A percentile compares a stretch with the other conserved stretches of the same genome.
Conservation (phyloP, 2,329 filamentous ascomycete genomes). For the Metarhizium album region DNA sequence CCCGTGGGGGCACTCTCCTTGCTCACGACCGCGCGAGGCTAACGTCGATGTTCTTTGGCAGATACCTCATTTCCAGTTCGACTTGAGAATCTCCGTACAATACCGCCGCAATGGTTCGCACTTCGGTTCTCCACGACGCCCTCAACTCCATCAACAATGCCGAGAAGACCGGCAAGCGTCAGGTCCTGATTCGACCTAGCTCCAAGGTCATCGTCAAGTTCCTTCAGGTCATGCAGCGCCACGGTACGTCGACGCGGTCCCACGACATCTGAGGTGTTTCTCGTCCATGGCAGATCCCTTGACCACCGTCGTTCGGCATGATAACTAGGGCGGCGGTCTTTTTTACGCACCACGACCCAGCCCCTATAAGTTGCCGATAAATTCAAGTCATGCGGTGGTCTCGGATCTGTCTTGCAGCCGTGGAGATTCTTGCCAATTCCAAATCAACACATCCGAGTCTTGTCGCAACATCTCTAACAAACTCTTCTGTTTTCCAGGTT, state of each 20-base stretch:
- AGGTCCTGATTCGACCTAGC: conserved; percentile 93
- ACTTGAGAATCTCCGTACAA: conserved; percentile 69
- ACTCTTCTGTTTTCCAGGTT: conserved; percentile 51
- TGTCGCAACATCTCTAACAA: conserved; percentile 71
- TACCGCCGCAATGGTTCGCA: conserved; percentile 93
- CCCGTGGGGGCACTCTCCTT: conserved; percentile 56
- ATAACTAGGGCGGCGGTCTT: conserved; percentile 98
- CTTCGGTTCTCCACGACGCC: conserved; percentile 98
- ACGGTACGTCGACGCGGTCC: conserved; percentile 66
- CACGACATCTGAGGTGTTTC: neutral
- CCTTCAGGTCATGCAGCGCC: conserved; percentile 97
- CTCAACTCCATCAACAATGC: conserved; percentile 99
- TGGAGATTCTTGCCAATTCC: conserved; percentile 9
- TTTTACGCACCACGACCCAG: conserved; percentile 66
- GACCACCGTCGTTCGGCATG: conserved; percentile 62
- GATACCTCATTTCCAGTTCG: conserved; percentile 56
- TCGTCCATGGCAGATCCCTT: conserved; percentile 10
- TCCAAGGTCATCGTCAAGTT: conserved; percentile 99
- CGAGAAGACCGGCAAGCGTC: conserved; percentile 99
- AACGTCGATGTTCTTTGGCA: conserved; percentile 37
- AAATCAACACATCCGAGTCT: conserved; percentile 66
- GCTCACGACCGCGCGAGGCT: conserved; percentile 54
- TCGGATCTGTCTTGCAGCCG: conserved; percentile 51
- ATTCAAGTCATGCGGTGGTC: conserved; percentile 67
- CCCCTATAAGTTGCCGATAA: conserved; percentile 99